Conservation (phyloP, 2,329 filamentous ascomycete species). For the Aureobasidium sp. region DNA sequence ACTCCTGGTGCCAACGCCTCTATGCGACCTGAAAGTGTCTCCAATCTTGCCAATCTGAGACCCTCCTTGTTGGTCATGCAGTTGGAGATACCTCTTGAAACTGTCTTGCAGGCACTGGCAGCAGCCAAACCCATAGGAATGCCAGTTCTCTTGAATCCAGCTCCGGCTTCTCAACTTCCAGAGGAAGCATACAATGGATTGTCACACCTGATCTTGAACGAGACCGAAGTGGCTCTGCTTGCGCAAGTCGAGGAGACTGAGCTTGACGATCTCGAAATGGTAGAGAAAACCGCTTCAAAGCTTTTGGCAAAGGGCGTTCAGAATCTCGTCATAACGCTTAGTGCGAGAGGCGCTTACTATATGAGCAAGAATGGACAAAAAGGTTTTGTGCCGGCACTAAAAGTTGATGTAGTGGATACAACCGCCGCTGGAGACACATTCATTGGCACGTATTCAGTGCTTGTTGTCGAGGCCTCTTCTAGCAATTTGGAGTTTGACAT, state of each 20-base stretch:
- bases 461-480: neutral
- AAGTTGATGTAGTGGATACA: conserved; percentile 77
- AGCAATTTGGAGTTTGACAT: neutral
- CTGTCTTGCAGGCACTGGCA: conserved; percentile 23
- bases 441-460: conserved; percentile 46
- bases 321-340: conserved; percentile 76
- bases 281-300: neutral
- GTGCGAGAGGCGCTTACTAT: conserved; percentile 50
- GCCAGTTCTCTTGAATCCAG: conserved; percentile 65
- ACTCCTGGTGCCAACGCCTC: conserved; percentile 37
- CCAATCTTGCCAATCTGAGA: conserved; percentile 28
- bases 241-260: conserved; percentile 38
- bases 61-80: conserved; percentile 32
- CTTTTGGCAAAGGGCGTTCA: conserved; percentile 59
- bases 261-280: conserved; percentile 32
- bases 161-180: conserved; percentile 59
- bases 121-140: conserved; percentile 18
- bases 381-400: conserved; percentile 43
- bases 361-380: neutral
- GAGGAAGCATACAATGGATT: conserved; percentile 62
- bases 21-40: conserved; percentile 25
- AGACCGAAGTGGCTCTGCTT: conserved; percentile 75
- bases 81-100: conserved; percentile 36
- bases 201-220: conserved; percentile 59
- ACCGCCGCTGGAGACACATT: conserved; percentile 93